Evolutionary conservation across 257 asterid genomes (phyloP).

Genomic region (Dorcoceras hygrometricum): DNA sequence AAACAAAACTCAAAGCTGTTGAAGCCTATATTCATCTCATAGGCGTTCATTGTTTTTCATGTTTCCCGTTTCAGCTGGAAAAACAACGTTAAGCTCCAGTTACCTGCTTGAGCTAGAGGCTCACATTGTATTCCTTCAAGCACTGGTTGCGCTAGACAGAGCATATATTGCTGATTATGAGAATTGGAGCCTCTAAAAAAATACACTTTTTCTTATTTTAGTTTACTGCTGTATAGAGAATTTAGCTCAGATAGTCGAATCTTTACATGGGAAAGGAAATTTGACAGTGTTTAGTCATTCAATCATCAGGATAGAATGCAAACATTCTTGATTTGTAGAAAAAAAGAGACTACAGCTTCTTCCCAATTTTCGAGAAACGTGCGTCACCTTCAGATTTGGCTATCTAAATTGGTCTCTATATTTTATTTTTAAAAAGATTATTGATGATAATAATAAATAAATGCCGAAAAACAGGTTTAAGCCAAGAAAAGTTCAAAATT

Average conservation of each 20-base stretch:
- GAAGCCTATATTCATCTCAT: background rate
- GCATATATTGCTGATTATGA: too few species aligned
- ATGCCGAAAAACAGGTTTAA: too few species aligned
- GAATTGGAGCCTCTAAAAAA: background rate
- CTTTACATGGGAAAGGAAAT: background rate
- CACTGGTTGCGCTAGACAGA: too few species aligned
- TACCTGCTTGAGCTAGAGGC: conserved; percentile 54
- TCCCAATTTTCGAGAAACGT: too few species aligned
- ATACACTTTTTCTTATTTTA: background rate
- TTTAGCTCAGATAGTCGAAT: background rate
- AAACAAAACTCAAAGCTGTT: background rate
- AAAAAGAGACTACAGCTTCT: too few species aligned
- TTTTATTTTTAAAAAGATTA: too few species aligned
- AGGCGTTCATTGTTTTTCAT: background rate
- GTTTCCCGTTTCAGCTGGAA: conserved; percentile 62
- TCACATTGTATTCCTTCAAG: conserved; percentile 1
- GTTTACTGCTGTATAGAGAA: background rate
- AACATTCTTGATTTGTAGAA: too few species aligned
- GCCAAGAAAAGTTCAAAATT: too few species aligned
- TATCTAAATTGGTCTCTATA: too few species aligned
- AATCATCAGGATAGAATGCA: background rate
- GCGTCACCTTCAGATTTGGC: too few species aligned
- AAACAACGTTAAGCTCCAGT: conserved; percentile 63
- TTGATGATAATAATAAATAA: too few species aligned
- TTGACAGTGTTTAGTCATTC: too few species aligned